phyloP scores from a whole-genome alignment of 202 grass and related monocot species.

The Saccharum hybrid region DNA sequence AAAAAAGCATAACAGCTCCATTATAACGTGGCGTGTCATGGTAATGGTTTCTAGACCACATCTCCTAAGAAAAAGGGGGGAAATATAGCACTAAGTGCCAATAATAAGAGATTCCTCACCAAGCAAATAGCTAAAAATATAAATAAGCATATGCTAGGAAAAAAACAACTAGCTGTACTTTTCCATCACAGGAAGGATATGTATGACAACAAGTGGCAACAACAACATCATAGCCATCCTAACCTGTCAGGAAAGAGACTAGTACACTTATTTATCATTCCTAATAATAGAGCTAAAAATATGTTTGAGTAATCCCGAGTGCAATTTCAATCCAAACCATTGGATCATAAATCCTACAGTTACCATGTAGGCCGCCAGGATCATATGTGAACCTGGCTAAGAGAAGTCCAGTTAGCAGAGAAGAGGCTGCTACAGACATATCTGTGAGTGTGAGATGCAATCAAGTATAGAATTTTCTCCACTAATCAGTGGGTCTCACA shows the following conservation, averaged over 20 bases:
- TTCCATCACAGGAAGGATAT: slow-evolving; percentile 32
- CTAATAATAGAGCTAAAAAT: not conserved
- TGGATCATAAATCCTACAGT: slow-evolving; percentile 5
- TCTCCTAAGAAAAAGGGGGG: slow-evolving; percentile 16
- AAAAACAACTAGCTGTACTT: slow-evolving; percentile 35
- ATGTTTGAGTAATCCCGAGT: not conserved
- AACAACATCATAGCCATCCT: slow-evolving; percentile 24
- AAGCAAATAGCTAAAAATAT: slow-evolving; percentile 43
- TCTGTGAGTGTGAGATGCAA: slow-evolving; percentile 17
- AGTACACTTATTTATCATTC: slow-evolving; percentile 15
- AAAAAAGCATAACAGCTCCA: slow-evolving; percentile 2
- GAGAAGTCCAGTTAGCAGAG: not conserved
- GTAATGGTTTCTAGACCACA: slow-evolving; percentile 45
- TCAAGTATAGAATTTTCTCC: not conserved
- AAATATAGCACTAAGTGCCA: slow-evolving; percentile 21
- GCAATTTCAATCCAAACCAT: slow-evolving; percentile 6
- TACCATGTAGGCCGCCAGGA: slow-evolving; percentile 23
- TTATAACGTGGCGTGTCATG: slow-evolving; percentile 13
- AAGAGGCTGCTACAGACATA: not conserved
- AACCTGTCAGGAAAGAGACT: slow-evolving; percentile 25
- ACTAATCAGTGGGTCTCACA: slow-evolving; percentile 7
- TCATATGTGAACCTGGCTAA: not conserved
- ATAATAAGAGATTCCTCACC: slow-evolving; percentile 39
- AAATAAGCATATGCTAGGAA: slow-evolving; percentile 28
- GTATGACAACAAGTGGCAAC: slow-evolving; percentile 20